Conservation (phyloP, 495 filamentous ascomycete genomes). For the Evernia prunastri region DNA sequence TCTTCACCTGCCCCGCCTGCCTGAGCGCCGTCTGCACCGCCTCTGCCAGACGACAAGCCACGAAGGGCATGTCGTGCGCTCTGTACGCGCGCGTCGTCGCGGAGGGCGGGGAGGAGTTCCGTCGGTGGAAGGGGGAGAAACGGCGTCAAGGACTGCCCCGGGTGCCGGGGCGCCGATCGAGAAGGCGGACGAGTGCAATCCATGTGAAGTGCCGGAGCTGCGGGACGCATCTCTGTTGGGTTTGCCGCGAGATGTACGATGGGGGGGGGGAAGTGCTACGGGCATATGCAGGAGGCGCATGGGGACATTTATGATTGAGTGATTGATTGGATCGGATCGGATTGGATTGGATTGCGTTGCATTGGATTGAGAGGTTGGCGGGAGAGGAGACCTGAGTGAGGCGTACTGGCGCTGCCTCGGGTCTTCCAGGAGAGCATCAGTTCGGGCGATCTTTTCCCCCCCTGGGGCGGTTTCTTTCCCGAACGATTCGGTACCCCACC, state of each 20-base stretch:
- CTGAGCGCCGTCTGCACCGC: conserved; percentile 34
- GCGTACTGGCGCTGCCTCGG: too few relatives aligned
- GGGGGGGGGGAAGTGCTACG: conserved; percentile 22
- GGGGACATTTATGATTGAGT: neutral
- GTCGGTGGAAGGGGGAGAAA: conserved; percentile 25
- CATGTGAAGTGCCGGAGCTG: conserved; percentile 34
- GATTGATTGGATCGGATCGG: too few relatives aligned
- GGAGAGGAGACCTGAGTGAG: too few relatives aligned
- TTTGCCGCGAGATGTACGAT: conserved; percentile 30
- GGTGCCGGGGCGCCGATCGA: conserved; percentile 31
- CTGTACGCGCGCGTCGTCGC: conserved; percentile 31
- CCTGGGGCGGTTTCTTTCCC: too few relatives aligned
- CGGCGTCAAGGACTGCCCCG: conserved; percentile 30
- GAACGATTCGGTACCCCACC: too few relatives aligned
- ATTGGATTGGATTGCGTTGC: too few relatives aligned
- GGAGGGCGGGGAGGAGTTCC: conserved; percentile 26
- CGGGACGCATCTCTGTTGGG: conserved; percentile 36
- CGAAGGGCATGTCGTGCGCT: conserved; percentile 33
- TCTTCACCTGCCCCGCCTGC: conserved; percentile 36
- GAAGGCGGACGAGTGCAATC: conserved; percentile 34
- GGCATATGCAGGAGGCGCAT: conserved; percentile 32
- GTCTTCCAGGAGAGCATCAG: too few relatives aligned
- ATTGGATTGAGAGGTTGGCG: too few relatives aligned
- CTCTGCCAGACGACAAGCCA: conserved; percentile 35
- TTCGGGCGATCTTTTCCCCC: too few relatives aligned